These are phyloP conservation scores for Beta corolliflora DNA, from an alignment of 179 eudicot genomes.

Conservation along the genomic window DNA sequence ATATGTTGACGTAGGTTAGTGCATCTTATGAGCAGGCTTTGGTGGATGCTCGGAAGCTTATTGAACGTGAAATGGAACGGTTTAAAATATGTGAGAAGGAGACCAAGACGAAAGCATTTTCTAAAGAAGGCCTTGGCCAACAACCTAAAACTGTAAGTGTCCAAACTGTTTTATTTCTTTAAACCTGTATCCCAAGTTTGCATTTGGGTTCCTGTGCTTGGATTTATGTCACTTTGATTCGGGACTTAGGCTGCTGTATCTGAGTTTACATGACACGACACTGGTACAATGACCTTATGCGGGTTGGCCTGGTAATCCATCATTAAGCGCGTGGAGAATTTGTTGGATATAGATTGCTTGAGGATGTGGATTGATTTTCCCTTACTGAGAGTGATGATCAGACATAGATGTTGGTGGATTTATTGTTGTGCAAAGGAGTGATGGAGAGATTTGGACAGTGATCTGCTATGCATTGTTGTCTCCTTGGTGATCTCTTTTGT, in stretches of 20 bases:
- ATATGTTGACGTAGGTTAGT: slow-evolving; percentile 95
- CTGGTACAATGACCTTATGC: neutral
- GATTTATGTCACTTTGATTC: neutral
- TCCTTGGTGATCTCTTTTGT: neutral
- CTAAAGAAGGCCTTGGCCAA: slow-evolving; percentile 98
- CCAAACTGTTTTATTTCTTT: no score
- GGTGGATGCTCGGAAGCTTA: slow-evolving; percentile 91
- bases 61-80: slow-evolving; percentile 98
- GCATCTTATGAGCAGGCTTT: slow-evolving; percentile 99
- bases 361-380: neutral
- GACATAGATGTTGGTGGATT: neutral
- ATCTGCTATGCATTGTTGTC: neutral
- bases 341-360: neutral
- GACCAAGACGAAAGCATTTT: slow-evolving; percentile 98
- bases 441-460: neutral
- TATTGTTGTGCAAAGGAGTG: neutral
- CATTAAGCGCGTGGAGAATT: neutral
- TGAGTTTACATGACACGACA: slow-evolving; percentile 1
- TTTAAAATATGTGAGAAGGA: slow-evolving; percentile 98
- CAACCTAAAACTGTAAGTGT: slow-evolving; percentile 93
- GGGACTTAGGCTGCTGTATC: neutral
- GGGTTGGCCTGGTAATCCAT: neutral
- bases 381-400: neutral
- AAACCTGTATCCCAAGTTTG: neutral
- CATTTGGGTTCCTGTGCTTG: neutral